These are phyloP conservation scores for Acanthamoeba castellanii DNA, from an alignment of 208 protist species.

Conservation along the genomic window DNA sequence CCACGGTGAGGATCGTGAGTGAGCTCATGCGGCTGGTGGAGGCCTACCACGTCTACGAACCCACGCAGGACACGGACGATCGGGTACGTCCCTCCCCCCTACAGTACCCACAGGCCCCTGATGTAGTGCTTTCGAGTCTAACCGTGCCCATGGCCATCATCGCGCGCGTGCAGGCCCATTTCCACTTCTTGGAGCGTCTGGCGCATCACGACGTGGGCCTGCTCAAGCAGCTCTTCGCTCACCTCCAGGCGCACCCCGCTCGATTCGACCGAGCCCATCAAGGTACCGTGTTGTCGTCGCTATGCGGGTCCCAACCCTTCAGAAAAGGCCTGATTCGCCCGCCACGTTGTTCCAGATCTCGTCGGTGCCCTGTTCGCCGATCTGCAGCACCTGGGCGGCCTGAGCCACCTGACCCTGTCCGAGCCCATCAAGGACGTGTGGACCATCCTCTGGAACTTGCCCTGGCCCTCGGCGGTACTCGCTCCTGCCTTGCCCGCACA, in stretches of 20 bases:
- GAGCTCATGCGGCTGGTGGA: conserved; percentile 51
- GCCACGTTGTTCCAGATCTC: background rate
- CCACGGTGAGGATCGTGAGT: background rate
- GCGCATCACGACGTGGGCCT: background rate
- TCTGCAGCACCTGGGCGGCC: background rate
- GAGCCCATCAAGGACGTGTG: conserved; percentile 23
- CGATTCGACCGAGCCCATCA: background rate
- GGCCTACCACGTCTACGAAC: conserved; percentile 44
- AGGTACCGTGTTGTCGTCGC: background rate
- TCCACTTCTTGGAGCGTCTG: background rate
- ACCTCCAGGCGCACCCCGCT: background rate
- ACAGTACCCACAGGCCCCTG: background rate
- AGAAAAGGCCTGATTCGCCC: background rate
- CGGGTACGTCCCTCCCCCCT: background rate
- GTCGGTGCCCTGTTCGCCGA: conserved; percentile 55
- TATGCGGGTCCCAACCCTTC: background rate
- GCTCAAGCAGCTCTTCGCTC: background rate
- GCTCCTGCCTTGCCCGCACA: background rate
- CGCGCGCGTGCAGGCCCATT: background rate
- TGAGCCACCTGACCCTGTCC: conserved; percentile 34
- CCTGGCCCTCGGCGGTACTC: conserved; percentile 33
- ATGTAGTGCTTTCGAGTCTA: background rate
- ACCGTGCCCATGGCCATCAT: background rate
- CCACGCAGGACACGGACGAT: conserved; percentile 64
- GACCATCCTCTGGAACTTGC: conserved; percentile 63